Base-by-base conservation (phyloP, 176 grass and related monocot genomes). In the Bromus sterilis region DNA sequence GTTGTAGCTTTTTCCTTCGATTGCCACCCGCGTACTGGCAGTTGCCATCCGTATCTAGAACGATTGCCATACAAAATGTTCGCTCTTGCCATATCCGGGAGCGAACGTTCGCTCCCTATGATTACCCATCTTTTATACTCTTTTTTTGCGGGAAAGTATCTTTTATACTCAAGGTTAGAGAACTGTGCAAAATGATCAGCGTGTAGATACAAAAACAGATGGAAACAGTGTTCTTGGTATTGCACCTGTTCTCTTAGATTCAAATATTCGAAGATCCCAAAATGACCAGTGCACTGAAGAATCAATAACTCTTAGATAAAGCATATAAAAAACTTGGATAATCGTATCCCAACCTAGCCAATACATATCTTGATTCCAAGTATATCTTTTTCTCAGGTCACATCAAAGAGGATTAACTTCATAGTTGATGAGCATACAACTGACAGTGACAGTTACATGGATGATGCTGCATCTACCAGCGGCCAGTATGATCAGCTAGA, bases 331-430 rank as follows among this genome's bases (percentile, higher is more conserved):
- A 29, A 11, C 26, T 49, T 18, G 14, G 30, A 44, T 72, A 48
- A 48, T 30, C 30, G 14, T 73, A 42, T 49, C 24, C 70, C 7
- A 30, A 73, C 70, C 15, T 73, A 49, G 44, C 70, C 60, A 81
- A 78, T 42, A 24, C 11, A 58, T 78, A 66, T 85, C 71, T 66
- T 61, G 63, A 49, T 7, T 28, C 76, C 80, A 77, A 66, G n/a
- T 82, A 15, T 80, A 87, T 79, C 18, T 82, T 91, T 71, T 83
- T 79, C 64, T 76, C 82, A 98, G 96, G 88, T 98, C 74, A 98
- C 96, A 53, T 90, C 93, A 81, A 91, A 98, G 90, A 89, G 90
- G 87, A 95, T 98, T 88, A 98, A 93, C 70, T 98, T 98, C 83
- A 91, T 98, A 66, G 70, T 93, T 78, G 89, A 98, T 88, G 92